These are phyloP conservation scores for Trichophyton benhamiae DNA, from an alignment of 2,329 filamentous ascomycete species.

Conservation along the genomic window DNA sequence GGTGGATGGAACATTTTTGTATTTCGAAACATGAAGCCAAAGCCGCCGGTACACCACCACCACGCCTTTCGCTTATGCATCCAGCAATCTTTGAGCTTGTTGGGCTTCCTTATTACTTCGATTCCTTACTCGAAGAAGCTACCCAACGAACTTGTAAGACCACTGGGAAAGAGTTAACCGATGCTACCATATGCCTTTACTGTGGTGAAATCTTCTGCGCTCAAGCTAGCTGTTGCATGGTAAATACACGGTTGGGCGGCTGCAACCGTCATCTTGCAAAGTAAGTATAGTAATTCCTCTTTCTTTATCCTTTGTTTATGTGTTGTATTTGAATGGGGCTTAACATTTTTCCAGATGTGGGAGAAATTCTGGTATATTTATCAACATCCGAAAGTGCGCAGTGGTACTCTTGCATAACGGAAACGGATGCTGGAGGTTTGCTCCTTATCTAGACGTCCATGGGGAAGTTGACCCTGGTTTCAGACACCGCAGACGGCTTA, in stretches of 20 bases:
- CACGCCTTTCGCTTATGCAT: slow-evolving; percentile 51
- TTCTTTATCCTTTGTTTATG: slow-evolving; percentile 18
- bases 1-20: slow-evolving; percentile 55
- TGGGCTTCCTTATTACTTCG: slow-evolving; percentile 81
- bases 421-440: slow-evolving; percentile 72
- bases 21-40: slow-evolving; percentile 20
- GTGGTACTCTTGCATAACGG: slow-evolving; percentile 73
- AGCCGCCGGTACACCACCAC: slow-evolving; percentile 9
- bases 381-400: slow-evolving; percentile 93
- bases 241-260: slow-evolving; percentile 59
- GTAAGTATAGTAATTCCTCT: slow-evolving; percentile 39
- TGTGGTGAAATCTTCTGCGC: slow-evolving; percentile 96
- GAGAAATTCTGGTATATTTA: slow-evolving; percentile 78
- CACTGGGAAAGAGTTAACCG: slow-evolving; percentile 79
- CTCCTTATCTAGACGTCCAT: slow-evolving; percentile 90
- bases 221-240: slow-evolving; percentile 79
- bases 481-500: slow-evolving; percentile 74
- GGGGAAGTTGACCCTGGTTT: slow-evolving; percentile 91
- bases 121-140: slow-evolving; percentile 82
- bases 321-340: slow-evolving; percentile 2
- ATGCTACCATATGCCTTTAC: slow-evolving; percentile 84
- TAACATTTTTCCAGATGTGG: slow-evolving; percentile 53
- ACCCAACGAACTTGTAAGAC: slow-evolving; percentile 73
- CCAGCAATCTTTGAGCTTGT: slow-evolving; percentile 90
- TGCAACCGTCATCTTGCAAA: slow-evolving; percentile 81